Evolutionary conservation across 805 yeast species (phyloP), one percentile per base, ranked within the genome.

Genomic region (Kuraishia capsulata): DNA sequence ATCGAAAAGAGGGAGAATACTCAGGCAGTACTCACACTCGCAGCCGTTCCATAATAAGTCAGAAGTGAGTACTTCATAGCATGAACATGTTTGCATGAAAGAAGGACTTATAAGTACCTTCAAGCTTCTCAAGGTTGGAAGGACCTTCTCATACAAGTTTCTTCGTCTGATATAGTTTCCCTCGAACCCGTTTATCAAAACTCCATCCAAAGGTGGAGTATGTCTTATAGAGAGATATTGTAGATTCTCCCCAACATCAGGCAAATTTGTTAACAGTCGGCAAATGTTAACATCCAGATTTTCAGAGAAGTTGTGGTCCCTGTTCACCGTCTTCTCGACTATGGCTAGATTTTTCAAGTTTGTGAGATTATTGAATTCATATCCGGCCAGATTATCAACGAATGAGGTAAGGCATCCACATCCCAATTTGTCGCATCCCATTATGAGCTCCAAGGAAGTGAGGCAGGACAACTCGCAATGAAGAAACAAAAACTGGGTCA

Each of bases 41-140:
- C 90, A 82, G 0, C 90, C 90, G 51, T 81, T 82, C 89, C 90
- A 83, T 19, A 83, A 54, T 37, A 83, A 45, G 44, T 79, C 82
- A 34, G 85, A 81, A 51, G 78, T 76, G 5, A 79, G 53, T 40
- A 78, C 79, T 45, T 83, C 94, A 52, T 81, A 83, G 43, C 85
- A 73, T 0, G 86, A 64, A 17, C 79, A 59, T 0, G 78, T 60
- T 40, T 77, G 75, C 44, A 83, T 53, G 39, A 80, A 63, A 4
- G 76, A 74, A 2, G 89, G 87, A 0, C 78, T 65, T 3, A 73
- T 57, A 11, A 83, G 51, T 2, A 62, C 61, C 35, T 69, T 57
- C 32, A 76, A 58, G 2, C 60, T 49, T 11, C 48, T 47, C 21
- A 74, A 45, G 13, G 62, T 49, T 0, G 84, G 83, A 4, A 81